Evolutionary conservation across 2,329 filamentous ascomycete genomes (phyloP), one percentile per base, ranked within the genome.

Genomic region (Stachybotrys echinatus): DNA sequence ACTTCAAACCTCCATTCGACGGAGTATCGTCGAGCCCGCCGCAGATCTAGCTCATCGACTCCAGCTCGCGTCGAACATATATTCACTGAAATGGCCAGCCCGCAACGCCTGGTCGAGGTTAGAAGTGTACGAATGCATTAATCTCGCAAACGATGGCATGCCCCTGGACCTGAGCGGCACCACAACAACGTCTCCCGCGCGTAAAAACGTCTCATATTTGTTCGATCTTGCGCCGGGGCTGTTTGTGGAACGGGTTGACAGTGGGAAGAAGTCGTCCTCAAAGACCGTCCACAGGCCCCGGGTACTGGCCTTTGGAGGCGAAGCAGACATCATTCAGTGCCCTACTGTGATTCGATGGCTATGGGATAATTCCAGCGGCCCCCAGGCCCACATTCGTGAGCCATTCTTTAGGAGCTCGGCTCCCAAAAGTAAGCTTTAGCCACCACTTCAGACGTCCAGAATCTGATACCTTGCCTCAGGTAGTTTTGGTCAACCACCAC

Each of bases 211-310:
- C 12, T 60, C 60, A 14, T 70, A 70, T 48, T 47, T 70, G 14
- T 69, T 70, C 48, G 67, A 70, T 34, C 55, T 69, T 40, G 65
- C 65, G 6, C 67, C 67, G 0, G 67, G 67, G 1, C 52, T 70
- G 37, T 70, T 70, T 45, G 65, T 70, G 6, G 67, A 70, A 48
- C 61, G 65, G 47, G 50, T 70, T 6, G 61, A 68, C 6, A 56
- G 54, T 2, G 65, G 64, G 20, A 66, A 60, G 55, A 70, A 67
- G 51, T 53, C 57, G 39, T 53, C 55, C 6, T 48, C 62, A 23
- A 68, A 62, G 54, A 58, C 65, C n/a, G 60, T 70, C 19, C 62
- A 56, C 48, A 61, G 61, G 23, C 67, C 67, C 12, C 66, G 53
- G 17, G 67, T 70, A 10, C 57, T 70, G 20, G 58, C 69, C 12